Percentiles rank a stretch among this genome's conserved stretches.
Evolutionary conservation across 192 early-diverging fungal species (phyloP).

Genomic region (Martensiomyces pterosporus): DNA sequence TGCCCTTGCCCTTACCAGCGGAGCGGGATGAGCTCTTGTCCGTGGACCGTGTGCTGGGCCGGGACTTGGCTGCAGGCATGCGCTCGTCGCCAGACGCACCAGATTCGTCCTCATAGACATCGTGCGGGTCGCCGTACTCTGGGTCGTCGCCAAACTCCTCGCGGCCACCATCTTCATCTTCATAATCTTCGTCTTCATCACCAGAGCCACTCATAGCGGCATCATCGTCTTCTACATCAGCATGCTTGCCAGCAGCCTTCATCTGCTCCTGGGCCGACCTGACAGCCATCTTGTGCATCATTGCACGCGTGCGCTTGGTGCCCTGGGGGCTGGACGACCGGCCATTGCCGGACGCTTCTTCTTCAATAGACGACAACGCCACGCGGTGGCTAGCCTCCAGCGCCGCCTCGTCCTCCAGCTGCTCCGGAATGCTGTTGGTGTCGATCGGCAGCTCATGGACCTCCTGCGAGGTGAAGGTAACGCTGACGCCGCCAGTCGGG

Average conservation of each 20-base stretch:
- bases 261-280: slow-evolving; percentile 5
- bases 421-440: slow-evolving; percentile 14
- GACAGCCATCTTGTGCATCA: slow-evolving; percentile 4
- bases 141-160: too few species aligned
- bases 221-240: not conserved
- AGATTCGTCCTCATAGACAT: too few species aligned
- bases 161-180: too few species aligned
- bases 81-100: too few species aligned
- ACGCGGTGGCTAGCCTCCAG: not conserved
- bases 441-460: slow-evolving; percentile 33
- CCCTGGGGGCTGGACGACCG: slow-evolving; percentile 6
- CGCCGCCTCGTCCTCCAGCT: slow-evolving; percentile 9
- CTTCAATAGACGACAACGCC: not conserved
- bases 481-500: slow-evolving; percentile 40
- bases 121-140: too few species aligned
- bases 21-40: too few species aligned
- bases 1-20: too few species aligned
- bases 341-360: not conserved
- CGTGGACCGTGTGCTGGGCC: too few species aligned
- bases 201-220: slow-evolving; percentile 1
- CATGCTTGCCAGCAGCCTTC: slow-evolving; percentile 1
- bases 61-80: too few species aligned
- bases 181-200: too few species aligned
- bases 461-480: slow-evolving; percentile 44
- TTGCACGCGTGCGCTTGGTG: slow-evolving; percentile 16